Evolutionary conservation across 805 yeast species (phyloP).

Genomic region (Candida namnaoensis): DNA sequence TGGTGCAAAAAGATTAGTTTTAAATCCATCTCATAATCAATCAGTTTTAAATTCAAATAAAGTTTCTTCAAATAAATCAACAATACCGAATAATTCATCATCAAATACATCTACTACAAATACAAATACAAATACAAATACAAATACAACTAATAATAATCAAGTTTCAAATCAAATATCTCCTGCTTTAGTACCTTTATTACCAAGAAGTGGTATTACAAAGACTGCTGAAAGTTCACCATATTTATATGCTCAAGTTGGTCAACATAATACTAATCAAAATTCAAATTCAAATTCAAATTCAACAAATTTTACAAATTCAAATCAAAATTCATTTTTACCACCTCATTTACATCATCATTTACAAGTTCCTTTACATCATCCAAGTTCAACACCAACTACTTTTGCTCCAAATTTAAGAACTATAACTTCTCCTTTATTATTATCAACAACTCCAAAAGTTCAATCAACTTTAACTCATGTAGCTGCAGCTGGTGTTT

Average conservation of each 20-base stretch:
- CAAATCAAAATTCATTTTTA: constrained; percentile 1
- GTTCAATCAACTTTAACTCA: constrained; percentile 24
- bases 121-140: background rate
- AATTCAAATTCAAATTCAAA: constrained; percentile 44
- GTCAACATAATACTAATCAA: constrained; percentile 38
- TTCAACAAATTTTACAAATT: background rate
- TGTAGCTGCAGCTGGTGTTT: constrained; percentile 19
- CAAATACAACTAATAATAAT: background rate
- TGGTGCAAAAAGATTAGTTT: background rate
- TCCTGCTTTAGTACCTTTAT: constrained; percentile 30
- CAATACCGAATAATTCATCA: background rate
- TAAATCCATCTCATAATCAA: background rate
- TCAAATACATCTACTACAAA: background rate
- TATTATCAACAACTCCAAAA: constrained; percentile 37
- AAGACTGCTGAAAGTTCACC: constrained; percentile 7
- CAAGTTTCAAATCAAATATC: constrained; percentile 11
- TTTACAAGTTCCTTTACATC: constrained; percentile 48
- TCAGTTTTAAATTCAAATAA: background rate
- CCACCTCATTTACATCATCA: constrained; percentile 6
- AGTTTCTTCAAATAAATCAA: too few species aligned
- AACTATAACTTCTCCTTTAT: constrained; percentile 55
- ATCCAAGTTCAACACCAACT: constrained; percentile 62
- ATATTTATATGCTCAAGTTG: constrained; percentile 5
- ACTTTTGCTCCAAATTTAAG: constrained; percentile 61
- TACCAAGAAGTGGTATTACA: constrained; percentile 24